A percentile compares a stretch with the other conserved stretches of the same genome.
These are phyloP conservation scores for Phlyctochytrium bullatum DNA, from an alignment of 192 early-diverging fungal genomes.

Conservation along the genomic window DNA sequence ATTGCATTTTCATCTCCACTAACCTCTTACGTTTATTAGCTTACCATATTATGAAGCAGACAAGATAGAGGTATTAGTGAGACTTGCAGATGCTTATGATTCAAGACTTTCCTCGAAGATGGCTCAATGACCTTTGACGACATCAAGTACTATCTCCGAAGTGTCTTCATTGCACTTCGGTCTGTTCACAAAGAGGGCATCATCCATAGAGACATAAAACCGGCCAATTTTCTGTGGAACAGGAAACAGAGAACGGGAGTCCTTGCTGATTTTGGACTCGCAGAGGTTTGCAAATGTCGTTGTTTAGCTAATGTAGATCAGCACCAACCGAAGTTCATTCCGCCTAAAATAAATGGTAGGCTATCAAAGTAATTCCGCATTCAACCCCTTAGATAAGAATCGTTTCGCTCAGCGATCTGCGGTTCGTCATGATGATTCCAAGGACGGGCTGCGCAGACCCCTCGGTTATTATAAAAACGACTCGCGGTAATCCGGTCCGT, in stretches of 20 bases:
- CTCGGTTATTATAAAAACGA: slow-evolving; percentile 57
- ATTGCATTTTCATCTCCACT: background rate
- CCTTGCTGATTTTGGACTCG: slow-evolving; percentile 91
- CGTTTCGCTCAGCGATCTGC: too few species aligned
- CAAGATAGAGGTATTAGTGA: slow-evolving; percentile 66
- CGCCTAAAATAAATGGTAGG: too few species aligned
- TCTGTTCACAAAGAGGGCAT: slow-evolving; percentile 68
- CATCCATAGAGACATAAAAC: slow-evolving; percentile 93
- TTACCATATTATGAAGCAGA: slow-evolving; percentile 82
- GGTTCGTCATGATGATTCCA: too few species aligned
- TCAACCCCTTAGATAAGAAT: background rate
- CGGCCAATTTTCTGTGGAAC: slow-evolving; percentile 92
- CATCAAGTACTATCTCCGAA: slow-evolving; percentile 73
- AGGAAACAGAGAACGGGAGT: slow-evolving; percentile 66
- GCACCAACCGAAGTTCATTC: too few species aligned
- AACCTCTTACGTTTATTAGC: slow-evolving; percentile 12
- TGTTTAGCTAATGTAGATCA: too few species aligned
- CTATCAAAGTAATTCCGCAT: background rate
- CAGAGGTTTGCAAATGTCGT: slow-evolving; percentile 65
- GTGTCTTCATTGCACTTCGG: slow-evolving; percentile 68
- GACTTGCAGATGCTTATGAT: background rate
- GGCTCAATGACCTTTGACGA: slow-evolving; percentile 55
- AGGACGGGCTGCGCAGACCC: too few species aligned
- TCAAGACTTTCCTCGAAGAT: slow-evolving; percentile 60
- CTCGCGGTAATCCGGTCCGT: slow-evolving; percentile 40